Conservation (phyloP, 2,329 filamentous ascomycete species). For the Onygenales sp. region DNA sequence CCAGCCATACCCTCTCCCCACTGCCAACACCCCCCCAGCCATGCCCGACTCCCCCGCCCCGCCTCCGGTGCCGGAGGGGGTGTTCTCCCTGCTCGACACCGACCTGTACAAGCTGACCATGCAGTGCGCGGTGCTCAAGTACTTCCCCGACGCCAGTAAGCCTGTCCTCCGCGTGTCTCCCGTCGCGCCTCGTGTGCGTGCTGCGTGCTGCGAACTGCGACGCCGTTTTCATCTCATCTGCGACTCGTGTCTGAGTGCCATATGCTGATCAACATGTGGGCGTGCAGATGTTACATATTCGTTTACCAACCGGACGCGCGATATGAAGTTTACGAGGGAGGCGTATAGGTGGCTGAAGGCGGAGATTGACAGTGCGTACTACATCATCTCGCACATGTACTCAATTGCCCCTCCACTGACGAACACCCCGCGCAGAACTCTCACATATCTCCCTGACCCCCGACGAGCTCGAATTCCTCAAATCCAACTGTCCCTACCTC, state of each 20-base stretch:
- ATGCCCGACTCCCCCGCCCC: not conserved
- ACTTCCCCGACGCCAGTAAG: constrained; percentile 61
- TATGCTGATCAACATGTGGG: not conserved
- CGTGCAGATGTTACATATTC: constrained; percentile 68
- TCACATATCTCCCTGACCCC: constrained; percentile 68
- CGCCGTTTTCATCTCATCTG: not conserved
- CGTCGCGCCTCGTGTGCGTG: not conserved
- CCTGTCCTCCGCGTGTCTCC: constrained; percentile 1
- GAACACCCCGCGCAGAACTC: constrained; percentile 52
- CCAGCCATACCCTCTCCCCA: not conserved
- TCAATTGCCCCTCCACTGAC: not conserved
- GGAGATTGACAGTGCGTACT: constrained; percentile 61
- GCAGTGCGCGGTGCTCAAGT: constrained; percentile 93
- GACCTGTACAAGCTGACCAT: constrained; percentile 96
- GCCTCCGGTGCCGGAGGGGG: constrained; percentile 48
- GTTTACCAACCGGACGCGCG: constrained; percentile 89
- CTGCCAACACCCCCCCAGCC: not conserved
- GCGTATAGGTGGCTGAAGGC: constrained; percentile 78
- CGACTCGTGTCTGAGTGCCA: not conserved
- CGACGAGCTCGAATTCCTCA: constrained; percentile 73
- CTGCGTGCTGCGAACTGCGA: not conserved
- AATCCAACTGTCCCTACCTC: constrained; percentile 71
- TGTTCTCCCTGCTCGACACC: constrained; percentile 75
- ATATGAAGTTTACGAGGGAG: constrained; percentile 77
- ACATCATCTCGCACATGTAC: not conserved